Evolutionary conservation across 495 filamentous ascomycete genomes (phyloP).

Genomic region (Penicillium bialowiezense): DNA sequence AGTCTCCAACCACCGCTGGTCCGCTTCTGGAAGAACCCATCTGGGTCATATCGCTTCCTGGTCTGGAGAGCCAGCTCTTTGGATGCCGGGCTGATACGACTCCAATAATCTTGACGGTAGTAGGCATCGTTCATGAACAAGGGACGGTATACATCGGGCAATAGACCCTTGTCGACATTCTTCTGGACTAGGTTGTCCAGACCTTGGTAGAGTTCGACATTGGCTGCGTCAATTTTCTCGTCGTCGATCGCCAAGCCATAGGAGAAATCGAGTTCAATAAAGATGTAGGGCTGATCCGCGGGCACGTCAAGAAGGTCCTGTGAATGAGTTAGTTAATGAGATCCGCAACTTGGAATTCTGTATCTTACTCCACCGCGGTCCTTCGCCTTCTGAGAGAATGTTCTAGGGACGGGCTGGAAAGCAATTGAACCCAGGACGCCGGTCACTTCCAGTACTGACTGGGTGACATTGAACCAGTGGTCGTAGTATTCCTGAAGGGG

Average conservation of each 20-base stretch:
- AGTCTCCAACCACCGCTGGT: conserved; percentile 53
- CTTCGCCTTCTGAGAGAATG: conserved; percentile 45
- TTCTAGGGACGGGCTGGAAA: conserved; percentile 54
- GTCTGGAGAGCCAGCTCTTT: conserved; percentile 42
- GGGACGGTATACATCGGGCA: conserved; percentile 52
- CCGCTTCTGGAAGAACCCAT: conserved; percentile 54
- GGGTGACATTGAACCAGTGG: conserved; percentile 49
- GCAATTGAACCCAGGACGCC: conserved; percentile 52
- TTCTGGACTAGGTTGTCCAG: conserved; percentile 29
- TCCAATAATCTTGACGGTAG: conserved; percentile 58
- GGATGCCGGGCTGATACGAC: conserved; percentile 46
- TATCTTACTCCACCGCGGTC: conserved; percentile 42
- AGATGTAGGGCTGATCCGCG: conserved; percentile 49
- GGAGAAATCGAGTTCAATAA: conserved; percentile 57
- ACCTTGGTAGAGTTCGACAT: conserved; percentile 37
- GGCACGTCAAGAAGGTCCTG: conserved; percentile 54
- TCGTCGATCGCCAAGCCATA: conserved; percentile 44
- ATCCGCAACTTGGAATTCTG: background rate
- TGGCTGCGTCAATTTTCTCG: conserved; percentile 46
- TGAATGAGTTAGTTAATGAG: conserved; percentile 1
- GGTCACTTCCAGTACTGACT: conserved; percentile 40
- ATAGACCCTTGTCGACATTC: conserved; percentile 41
- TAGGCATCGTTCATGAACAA: conserved; percentile 62
- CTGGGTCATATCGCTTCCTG: conserved; percentile 50
- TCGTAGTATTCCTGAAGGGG: conserved; percentile 48